A percentile compares a stretch with the other conserved stretches of the same genome.
Evolutionary conservation across 176 grass and related monocot species (phyloP).

Genomic region (Poa annua): DNA sequence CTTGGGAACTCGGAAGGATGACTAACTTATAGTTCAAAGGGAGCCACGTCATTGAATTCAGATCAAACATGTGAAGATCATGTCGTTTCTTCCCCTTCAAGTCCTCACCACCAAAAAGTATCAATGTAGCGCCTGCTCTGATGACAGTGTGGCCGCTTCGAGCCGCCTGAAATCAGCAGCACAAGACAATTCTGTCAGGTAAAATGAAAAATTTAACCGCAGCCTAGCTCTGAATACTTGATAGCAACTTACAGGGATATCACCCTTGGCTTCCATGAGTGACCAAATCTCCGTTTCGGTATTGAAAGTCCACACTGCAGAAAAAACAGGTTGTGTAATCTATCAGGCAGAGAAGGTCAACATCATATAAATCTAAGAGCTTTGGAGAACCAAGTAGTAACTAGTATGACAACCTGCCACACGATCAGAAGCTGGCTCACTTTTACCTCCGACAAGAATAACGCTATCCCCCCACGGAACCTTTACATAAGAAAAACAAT

Average conservation of each 20-base stretch:
- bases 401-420: conserved; percentile 68
- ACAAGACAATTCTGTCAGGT: conserved; percentile 31
- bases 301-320: conserved; percentile 90
- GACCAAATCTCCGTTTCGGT: conserved; percentile 82
- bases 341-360: conserved; percentile 13
- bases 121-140: conserved; percentile 80
- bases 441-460: conserved; percentile 94
- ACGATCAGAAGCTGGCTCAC: conserved; percentile 71
- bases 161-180: conserved; percentile 60
- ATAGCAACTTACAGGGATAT: conserved; percentile 77
- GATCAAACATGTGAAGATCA: conserved; percentile 96
- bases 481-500: conserved; percentile 46
- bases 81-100: conserved; percentile 89
- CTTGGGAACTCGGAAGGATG: neutral
- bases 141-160: conserved; percentile 81
- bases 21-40: conserved; percentile 96
- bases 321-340: conserved; percentile 39
- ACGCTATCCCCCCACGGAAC: conserved; percentile 78
- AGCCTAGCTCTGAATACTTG: neutral
- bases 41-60: conserved; percentile 95
- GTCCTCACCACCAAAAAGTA: conserved; percentile 94
- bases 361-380: conserved; percentile 1
- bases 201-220: neutral
- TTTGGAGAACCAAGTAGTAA: conserved; percentile 37
- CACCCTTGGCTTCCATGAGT: conserved; percentile 85